Percentiles rank a stretch among this genome's conserved stretches.
These are phyloP conservation scores for Xylaria sp. DNA, from an alignment of 2,329 filamentous ascomycete species.

Conservation along the genomic window DNA sequence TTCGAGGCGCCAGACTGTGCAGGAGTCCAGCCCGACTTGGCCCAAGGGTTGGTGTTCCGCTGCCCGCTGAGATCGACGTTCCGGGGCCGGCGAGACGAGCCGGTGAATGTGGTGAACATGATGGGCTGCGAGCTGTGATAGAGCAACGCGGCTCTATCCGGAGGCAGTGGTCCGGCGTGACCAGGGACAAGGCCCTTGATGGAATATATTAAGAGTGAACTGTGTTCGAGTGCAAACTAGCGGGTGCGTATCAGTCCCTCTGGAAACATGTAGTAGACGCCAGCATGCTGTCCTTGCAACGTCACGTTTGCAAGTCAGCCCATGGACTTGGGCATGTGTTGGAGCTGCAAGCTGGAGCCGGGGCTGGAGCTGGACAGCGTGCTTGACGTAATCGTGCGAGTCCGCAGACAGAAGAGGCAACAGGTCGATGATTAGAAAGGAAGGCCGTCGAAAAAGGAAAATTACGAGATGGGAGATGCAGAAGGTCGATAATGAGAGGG, in stretches of 20 bases:
- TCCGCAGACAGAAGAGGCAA: neutral
- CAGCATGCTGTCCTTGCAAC: slow-evolving; percentile 11
- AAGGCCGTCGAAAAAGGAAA: too few relatives aligned
- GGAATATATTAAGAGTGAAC: neutral
- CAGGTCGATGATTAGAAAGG: neutral
- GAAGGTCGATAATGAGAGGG: neutral
- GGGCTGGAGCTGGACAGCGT: neutral
- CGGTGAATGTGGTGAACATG: slow-evolving; percentile 93
- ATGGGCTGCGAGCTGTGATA: slow-evolving; percentile 18
- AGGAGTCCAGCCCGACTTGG: slow-evolving; percentile 53
- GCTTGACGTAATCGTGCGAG: slow-evolving; percentile 17
- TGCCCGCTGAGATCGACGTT: slow-evolving; percentile 94
- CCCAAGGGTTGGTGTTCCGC: slow-evolving; percentile 68
- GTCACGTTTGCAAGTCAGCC: neutral
- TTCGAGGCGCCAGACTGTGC: slow-evolving; percentile 62
- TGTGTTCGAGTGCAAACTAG: neutral
- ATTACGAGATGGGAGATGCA: neutral
- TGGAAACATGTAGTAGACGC: slow-evolving; percentile 1
- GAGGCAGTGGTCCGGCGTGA: neutral
- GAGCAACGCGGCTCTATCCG: neutral
- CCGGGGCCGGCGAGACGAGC: slow-evolving; percentile 74
- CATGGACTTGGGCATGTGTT: neutral
- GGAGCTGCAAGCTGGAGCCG: neutral
- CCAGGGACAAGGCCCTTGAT: neutral
- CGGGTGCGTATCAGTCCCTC: slow-evolving; percentile 2